Base-by-base conservation (phyloP, 306 rosid genomes). In the Ammopiptanthus mongolicus region DNA sequence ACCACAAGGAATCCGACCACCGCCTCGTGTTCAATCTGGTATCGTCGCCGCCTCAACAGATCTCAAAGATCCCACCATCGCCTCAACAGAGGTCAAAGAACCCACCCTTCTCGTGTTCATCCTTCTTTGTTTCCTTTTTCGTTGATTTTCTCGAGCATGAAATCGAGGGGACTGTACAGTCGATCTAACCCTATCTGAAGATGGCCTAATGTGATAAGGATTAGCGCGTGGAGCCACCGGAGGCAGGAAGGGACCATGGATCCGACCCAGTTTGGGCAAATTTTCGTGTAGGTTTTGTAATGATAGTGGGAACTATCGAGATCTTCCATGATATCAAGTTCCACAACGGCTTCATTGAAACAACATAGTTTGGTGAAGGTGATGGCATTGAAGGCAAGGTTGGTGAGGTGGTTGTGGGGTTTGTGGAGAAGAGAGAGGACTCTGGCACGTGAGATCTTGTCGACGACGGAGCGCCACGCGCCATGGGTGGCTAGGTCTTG, bases 231-330 rank as follows among this genome's bases (percentile, higher is more conserved):
- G 59, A 91, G 83, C 98, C 98, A 94, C 1, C 98, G 94, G 13
- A 94, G 93, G 9, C 87, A 87, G 82, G 91, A 91, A 10, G 98
- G 97, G 23, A 94, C 91, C 98, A 94, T 87, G 13, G 97, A 94
- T 51, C 98, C 98, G 68, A 76, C 37, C 3, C 91, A 88, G 11
- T 79, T 82, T 1, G 87, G 90, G 76, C 91, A 91, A 0, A 84
- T 62, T 13, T 69, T 81, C 0, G 96, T 96, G 77, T 90, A 90
- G 0, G 86, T 65, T 65, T 94, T 95, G 84, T 94, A 94, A 10
- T 67, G 65, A 84, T 94, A 91, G 41, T 79, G 90, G 0, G 88
- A 55, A 18, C 88, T 75, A 15, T 88, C 85, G 55, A 94, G 93
- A 28, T 94, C 95, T 73, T 87, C 94, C 25, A 91, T 84, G 70